phyloP scores from a whole-genome alignment of 805 yeast genomes.

The Candida insectorum region DNA sequence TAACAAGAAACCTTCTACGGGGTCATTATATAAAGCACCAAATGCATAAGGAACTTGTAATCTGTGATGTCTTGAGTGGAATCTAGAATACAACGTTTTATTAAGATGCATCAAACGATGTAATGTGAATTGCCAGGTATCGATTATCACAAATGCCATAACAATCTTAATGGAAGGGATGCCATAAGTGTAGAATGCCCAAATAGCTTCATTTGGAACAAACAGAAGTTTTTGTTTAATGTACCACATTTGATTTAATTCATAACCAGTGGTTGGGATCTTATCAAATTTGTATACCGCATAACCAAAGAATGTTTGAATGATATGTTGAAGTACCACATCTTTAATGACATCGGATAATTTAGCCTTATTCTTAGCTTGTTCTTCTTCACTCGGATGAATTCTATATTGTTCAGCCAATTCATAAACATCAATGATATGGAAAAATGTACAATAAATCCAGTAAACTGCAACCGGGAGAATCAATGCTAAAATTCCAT shows the following conservation, averaged over 20 bases:
- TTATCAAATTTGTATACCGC: conserved; percentile 56
- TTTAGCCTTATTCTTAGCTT: conserved; percentile 70
- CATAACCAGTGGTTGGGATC: conserved; percentile 49
- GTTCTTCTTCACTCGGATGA: conserved; percentile 87
- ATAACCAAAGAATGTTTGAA: conserved; percentile 74
- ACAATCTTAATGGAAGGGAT: conserved; percentile 54
- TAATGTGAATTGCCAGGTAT: conserved; percentile 92
- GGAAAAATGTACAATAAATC: conserved; percentile 71
- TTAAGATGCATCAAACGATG: conserved; percentile 88
- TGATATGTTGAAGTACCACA: conserved; percentile 78
- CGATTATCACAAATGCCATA: conserved; percentile 71
- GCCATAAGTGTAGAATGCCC: conserved; percentile 58
- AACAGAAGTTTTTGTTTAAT: conserved; percentile 35
- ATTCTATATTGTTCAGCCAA: conserved; percentile 82
- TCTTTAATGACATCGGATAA: conserved; percentile 69
- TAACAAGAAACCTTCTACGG: conserved; percentile 87
- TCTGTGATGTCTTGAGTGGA: conserved; percentile 93
- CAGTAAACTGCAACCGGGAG: conserved; percentile 85
- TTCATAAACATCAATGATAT: conserved; percentile 67
- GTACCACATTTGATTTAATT: conserved; percentile 45
- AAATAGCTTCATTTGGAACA: conserved; percentile 48
- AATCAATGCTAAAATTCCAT: conserved; percentile 65
- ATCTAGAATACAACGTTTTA: conserved; percentile 67
- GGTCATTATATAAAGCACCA: conserved; percentile 94
- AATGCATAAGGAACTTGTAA: conserved; percentile 94